Percentiles rank a stretch among this genome's conserved stretches.
phyloP scores from a whole-genome alignment of 164 flowering plant genomes.

The Saururus chinensis region DNA sequence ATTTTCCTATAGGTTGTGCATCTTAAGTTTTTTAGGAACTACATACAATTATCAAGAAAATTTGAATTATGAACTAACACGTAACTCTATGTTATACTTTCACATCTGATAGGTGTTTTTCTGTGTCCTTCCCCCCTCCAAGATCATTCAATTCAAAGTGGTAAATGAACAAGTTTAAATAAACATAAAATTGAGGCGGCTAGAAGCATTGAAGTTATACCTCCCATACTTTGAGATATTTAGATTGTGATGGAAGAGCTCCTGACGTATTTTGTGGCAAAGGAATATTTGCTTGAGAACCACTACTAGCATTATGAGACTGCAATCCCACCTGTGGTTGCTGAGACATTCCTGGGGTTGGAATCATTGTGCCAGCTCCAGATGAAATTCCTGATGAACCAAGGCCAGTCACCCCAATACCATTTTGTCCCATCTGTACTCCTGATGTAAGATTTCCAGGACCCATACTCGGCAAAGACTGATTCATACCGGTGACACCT shows the following conservation, averaged over 20 bases:
- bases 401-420: slow-evolving; percentile 46
- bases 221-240: slow-evolving; percentile 95
- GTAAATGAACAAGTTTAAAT: no score
- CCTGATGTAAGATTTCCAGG: slow-evolving; percentile 57
- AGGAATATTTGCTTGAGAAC: slow-evolving; percentile 49
- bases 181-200: background rate
- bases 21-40: no score
- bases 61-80: no score
- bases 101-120: no score
- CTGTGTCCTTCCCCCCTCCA: no score
- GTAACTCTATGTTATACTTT: no score
- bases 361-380: slow-evolving; percentile 76
- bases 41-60: no score
- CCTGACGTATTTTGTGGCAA: slow-evolving; percentile 52
- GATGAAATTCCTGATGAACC: slow-evolving; percentile 44
- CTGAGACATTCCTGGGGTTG: slow-evolving; percentile 81
- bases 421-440: slow-evolving; percentile 58
- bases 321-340: slow-evolving; percentile 57
- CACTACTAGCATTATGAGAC: slow-evolving; percentile 35
- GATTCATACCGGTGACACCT: slow-evolving; percentile 53
- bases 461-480: slow-evolving; percentile 41
- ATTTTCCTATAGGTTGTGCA: no score
- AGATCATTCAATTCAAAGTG: no score
- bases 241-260: slow-evolving; percentile 56
- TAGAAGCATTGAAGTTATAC: slow-evolving; percentile 21